A percentile compares a stretch with the other conserved stretches of the same genome.
Evolutionary conservation across 306 rosid species (phyloP).

Genomic region (Rosa rugosa): DNA sequence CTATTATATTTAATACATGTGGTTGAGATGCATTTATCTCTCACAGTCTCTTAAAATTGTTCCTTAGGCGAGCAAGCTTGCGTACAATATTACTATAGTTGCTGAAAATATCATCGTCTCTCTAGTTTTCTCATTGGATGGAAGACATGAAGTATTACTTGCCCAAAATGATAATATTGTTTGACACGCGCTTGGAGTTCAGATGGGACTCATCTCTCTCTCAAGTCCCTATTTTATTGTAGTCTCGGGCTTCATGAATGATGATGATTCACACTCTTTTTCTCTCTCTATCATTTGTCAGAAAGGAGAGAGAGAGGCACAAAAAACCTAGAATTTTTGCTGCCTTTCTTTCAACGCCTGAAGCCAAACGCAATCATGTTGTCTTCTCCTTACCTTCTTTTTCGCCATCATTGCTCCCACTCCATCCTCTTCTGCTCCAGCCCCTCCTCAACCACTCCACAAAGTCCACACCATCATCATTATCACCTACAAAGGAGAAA

Average conservation of each 20-base stretch:
- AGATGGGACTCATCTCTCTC: slow-evolving; percentile 6
- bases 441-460: slow-evolving; percentile 48
- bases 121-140: neutral
- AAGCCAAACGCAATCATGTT: slow-evolving; percentile 51
- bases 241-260: slow-evolving; percentile 7
- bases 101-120: too few relatives aligned
- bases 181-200: neutral
- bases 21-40: too few relatives aligned
- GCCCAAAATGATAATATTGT: neutral
- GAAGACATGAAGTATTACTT: neutral
- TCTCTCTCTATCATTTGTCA: slow-evolving; percentile 24
- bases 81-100: too few relatives aligned
- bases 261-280: neutral
- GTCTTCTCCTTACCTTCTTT: slow-evolving; percentile 51
- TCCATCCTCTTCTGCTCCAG: slow-evolving; percentile 15
- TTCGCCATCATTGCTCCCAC: slow-evolving; percentile 77
- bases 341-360: slow-evolving; percentile 45
- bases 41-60: too few relatives aligned
- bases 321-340: slow-evolving; percentile 29
- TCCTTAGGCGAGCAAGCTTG: too few relatives aligned
- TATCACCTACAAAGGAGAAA: slow-evolving; percentile 15
- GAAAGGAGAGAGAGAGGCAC: slow-evolving; percentile 12
- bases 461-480: slow-evolving; percentile 52
- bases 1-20: too few relatives aligned
- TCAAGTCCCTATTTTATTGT: neutral